Base-by-base conservation (phyloP, 1,139 yeast species). In the Kodamaea arcana region DNA sequence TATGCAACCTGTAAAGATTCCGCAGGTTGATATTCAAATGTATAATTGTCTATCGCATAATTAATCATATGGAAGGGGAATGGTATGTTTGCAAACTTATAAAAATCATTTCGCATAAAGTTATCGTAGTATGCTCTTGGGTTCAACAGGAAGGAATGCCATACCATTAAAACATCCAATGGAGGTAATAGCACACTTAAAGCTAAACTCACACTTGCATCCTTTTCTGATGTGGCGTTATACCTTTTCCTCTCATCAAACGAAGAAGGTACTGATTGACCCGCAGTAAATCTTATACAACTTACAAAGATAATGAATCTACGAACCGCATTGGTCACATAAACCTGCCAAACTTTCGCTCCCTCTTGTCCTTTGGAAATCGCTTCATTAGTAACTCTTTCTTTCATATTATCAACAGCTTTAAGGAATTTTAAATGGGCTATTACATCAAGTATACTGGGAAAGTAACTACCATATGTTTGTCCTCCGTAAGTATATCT, bases 141-240 rank as follows among this genome's bases (percentile, higher is more conserved):
- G 30, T 55, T 57, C 33, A 60, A 44, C 42, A 56, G 36, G 35
- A 56, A 56, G 3, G 64, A 42, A 43, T 67, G 71, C 72, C 72
- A 67, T 1, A 66, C 65, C 61, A 66, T 52, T 8, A 65, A 34
- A 4, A 66, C 58, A 39, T 65, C 71, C 30, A 63, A 42, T 2
- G 68, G 68, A 1, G 69, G 69, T 21, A 60, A 33, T 16, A 43
- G 29, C 14, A 25, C 32, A 31, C 23, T 21, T 30, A 15, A 32
- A 15, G 27, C 29, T 5, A 24, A n/a, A 13, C 26, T 24, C 6
- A 24, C 11, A 11, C 7, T 24, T 8, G 26, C 12, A n/a, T 24
- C 26, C 12, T 24, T 24, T n/a, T 24, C 11, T 7, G 26, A 24
- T 9, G 22, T 7, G 22, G 22, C 6, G 22, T 18, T 9, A 18